Conservation (phyloP, 106 monocot genomes). For the Phalaenopsis equestris region DNA sequence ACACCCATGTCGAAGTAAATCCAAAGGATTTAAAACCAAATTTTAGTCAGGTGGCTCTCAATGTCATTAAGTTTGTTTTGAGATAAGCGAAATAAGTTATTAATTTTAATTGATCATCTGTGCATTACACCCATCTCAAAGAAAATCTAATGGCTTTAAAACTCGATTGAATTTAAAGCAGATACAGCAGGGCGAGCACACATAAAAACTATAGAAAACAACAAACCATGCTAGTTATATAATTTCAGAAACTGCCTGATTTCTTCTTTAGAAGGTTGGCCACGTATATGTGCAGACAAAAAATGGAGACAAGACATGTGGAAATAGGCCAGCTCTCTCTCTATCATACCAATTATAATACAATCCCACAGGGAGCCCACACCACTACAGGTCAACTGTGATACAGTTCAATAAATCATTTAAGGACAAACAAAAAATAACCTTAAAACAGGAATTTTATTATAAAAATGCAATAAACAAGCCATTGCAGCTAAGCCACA, state of each 20-base stretch:
- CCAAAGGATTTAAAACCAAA: too few relatives aligned
- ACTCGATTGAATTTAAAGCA: background rate
- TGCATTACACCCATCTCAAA: too few relatives aligned
- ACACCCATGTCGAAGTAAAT: too few relatives aligned
- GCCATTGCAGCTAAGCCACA: background rate
- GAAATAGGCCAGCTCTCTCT: background rate
- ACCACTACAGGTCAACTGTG: background rate
- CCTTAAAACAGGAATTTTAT: background rate
- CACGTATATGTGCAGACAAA: slow-evolving; percentile 1
- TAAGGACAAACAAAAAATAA: background rate
- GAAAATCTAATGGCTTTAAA: too few relatives aligned
- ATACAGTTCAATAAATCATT: background rate
- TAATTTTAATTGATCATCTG: too few relatives aligned
- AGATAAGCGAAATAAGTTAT: too few relatives aligned
- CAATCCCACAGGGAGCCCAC: background rate
- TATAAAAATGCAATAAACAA: background rate
- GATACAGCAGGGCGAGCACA: background rate
- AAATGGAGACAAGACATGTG: slow-evolving; percentile 3
- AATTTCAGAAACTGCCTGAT: background rate
- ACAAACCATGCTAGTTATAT: background rate
- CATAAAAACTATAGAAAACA: background rate
- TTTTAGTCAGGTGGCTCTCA: too few relatives aligned
- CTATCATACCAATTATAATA: background rate
- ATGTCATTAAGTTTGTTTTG: too few relatives aligned
- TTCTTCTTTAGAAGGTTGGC: slow-evolving; percentile 2